A percentile compares a stretch with the other conserved stretches of the same genome.
Evolutionary conservation across 306 rosid genomes (phyloP).

Genomic region (Rosa persica): DNA sequence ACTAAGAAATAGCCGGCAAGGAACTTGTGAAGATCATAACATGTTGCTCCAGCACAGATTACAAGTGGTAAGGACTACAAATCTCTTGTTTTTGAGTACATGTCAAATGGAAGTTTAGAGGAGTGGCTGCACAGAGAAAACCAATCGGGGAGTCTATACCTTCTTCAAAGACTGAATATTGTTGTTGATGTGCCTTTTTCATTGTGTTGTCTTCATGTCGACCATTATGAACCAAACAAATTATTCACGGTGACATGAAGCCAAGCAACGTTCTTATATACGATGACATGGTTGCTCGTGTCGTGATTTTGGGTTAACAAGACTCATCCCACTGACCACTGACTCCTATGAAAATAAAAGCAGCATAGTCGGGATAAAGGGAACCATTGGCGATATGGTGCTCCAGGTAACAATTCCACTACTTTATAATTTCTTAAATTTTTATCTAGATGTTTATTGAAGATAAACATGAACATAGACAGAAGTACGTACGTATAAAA

Average conservation of each 20-base stretch:
- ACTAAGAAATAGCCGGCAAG: constrained; percentile 36
- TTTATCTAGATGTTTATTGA: too few relatives aligned
- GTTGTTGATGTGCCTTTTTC: constrained; percentile 40
- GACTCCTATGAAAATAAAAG: constrained; percentile 7
- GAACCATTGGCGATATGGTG: constrained; percentile 26
- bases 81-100: too few relatives aligned
- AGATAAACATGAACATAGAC: too few relatives aligned
- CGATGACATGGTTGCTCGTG: constrained; percentile 34
- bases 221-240: constrained; percentile 24
- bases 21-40: constrained; percentile 49
- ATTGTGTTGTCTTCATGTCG: constrained; percentile 31
- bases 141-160: too few relatives aligned
- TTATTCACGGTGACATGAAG: constrained; percentile 45
- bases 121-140: too few relatives aligned
- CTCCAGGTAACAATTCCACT: constrained; percentile 23
- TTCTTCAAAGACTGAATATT: too few relatives aligned
- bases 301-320: constrained; percentile 46
- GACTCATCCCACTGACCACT: constrained; percentile 7
- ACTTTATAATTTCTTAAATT: too few relatives aligned
- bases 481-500: too few relatives aligned
- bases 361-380: constrained; percentile 26
- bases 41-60: constrained; percentile 29
- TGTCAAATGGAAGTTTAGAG: too few relatives aligned
- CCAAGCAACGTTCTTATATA: constrained; percentile 42
- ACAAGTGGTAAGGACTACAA: neutral